phyloP scores from a whole-genome alignment of 106 monocot genomes.

The Dendrobium chrysotoxum region DNA sequence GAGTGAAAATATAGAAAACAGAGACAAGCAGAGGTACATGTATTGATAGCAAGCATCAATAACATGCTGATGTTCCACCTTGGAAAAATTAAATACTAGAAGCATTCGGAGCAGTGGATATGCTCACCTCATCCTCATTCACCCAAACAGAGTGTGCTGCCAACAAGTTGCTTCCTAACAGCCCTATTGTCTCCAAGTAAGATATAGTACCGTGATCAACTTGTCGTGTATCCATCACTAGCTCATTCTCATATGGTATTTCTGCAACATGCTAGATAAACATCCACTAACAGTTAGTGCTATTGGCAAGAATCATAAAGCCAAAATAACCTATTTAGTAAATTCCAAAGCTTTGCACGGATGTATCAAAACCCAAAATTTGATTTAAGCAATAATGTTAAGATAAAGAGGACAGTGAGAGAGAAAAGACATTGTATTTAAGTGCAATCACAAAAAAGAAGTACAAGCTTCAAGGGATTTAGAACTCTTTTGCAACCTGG shows the following conservation, averaged over 20 bases:
- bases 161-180: conserved; percentile 68
- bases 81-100: background rate
- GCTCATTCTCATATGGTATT: conserved; percentile 78
- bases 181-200: conserved; percentile 73
- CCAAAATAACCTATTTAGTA: background rate
- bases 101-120: background rate
- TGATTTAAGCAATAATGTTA: background rate
- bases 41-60: background rate
- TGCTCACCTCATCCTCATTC: conserved; percentile 67
- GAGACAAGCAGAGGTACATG: background rate
- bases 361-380: background rate
- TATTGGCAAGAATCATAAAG: background rate
- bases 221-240: conserved; percentile 39
- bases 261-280: conserved; percentile 76
- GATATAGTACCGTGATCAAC: conserved; percentile 83
- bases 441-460: background rate
- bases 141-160: conserved; percentile 93
- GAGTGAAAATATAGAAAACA: background rate
- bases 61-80: background rate
- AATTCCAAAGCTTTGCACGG: background rate
- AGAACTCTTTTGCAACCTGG: no score
- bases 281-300: background rate
- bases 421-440: background rate
- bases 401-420: background rate
- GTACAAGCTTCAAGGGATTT: background rate